These are phyloP conservation scores for Malassezia pachydermatis DNA, from an alignment of 1,284 basidiomycete species.

Conservation along the genomic window DNA sequence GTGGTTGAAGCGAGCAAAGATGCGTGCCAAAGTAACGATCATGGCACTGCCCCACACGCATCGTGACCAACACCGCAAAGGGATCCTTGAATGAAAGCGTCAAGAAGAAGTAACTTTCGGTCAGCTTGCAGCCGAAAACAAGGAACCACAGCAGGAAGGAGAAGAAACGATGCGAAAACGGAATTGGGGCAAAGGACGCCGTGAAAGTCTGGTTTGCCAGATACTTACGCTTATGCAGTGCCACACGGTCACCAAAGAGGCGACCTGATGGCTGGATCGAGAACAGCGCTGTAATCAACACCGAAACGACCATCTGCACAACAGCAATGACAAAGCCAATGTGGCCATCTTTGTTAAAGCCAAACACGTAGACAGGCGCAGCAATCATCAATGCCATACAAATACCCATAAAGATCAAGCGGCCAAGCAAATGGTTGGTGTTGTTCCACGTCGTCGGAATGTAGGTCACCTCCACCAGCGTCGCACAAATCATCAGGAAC, in stretches of 20 bases:
- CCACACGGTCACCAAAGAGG: conserved; percentile 47
- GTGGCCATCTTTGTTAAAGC: conserved; percentile 25
- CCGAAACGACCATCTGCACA: conserved; percentile 36
- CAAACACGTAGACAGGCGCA: conserved; percentile 44
- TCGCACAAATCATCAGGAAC: conserved; percentile 44
- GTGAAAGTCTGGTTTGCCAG: conserved; percentile 48
- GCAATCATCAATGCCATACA: conserved; percentile 44
- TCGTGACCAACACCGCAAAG: conserved; percentile 44
- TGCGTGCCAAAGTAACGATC: conserved; percentile 46
- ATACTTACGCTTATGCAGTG: conserved; percentile 47
- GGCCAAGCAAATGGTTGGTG: conserved; percentile 43
- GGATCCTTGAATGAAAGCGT: conserved; percentile 47
- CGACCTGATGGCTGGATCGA: conserved; percentile 43
- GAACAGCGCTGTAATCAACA: conserved; percentile 43
- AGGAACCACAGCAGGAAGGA: conserved; percentile 44
- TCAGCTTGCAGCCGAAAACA: conserved; percentile 48
- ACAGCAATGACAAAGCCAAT: conserved; percentile 24
- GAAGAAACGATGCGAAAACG: conserved; percentile 32
- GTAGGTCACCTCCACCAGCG: conserved; percentile 45
- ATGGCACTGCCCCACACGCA: conserved; percentile 42
- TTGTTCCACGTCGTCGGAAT: conserved; percentile 48
- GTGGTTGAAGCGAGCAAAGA: conserved; percentile 44
- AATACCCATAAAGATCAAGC: conserved; percentile 41
- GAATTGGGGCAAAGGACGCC: conserved; percentile 41
- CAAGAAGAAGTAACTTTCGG: conserved; percentile 48